phyloP scores from a whole-genome alignment of 2,329 filamentous ascomycete genomes.

The Fusarium sambucinum region DNA sequence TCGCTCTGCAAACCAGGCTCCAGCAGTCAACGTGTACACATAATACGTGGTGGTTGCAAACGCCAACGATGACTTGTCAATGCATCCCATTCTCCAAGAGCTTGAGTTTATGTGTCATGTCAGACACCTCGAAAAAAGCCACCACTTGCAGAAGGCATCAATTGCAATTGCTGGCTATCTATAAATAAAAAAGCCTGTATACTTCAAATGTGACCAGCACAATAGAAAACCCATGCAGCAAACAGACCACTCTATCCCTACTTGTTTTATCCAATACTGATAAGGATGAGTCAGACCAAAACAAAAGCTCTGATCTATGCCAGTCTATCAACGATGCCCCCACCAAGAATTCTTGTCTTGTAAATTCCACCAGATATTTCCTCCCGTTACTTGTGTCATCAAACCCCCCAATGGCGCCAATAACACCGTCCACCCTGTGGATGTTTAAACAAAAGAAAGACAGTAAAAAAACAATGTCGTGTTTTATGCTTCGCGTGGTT shows the following conservation, averaged over 20 bases:
- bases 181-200: constrained; percentile 26
- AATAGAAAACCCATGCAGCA: constrained; percentile 14
- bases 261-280: constrained; percentile 22
- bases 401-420: constrained; percentile 36
- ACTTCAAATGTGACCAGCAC: constrained; percentile 43
- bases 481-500: constrained; percentile 15
- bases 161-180: constrained; percentile 33
- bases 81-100: not conserved
- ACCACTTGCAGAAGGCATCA: not conserved
- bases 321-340: constrained; percentile 17
- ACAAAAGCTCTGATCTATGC: constrained; percentile 3
- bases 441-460: constrained; percentile 19
- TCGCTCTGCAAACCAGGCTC: not conserved
- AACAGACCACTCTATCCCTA: constrained; percentile 14
- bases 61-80: constrained; percentile 1
- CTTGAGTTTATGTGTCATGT: not conserved
- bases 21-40: not conserved
- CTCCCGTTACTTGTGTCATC: constrained; percentile 24
- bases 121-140: not conserved
- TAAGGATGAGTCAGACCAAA: constrained; percentile 5
- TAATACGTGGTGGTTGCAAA: constrained; percentile 4
- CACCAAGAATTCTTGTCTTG: constrained; percentile 4
- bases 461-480: constrained; percentile 4
- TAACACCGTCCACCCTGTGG: constrained; percentile 42
- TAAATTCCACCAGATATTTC: constrained; percentile 29